phyloP scores from a whole-genome alignment of 106 monocot species.

The Triglochin maritima region DNA sequence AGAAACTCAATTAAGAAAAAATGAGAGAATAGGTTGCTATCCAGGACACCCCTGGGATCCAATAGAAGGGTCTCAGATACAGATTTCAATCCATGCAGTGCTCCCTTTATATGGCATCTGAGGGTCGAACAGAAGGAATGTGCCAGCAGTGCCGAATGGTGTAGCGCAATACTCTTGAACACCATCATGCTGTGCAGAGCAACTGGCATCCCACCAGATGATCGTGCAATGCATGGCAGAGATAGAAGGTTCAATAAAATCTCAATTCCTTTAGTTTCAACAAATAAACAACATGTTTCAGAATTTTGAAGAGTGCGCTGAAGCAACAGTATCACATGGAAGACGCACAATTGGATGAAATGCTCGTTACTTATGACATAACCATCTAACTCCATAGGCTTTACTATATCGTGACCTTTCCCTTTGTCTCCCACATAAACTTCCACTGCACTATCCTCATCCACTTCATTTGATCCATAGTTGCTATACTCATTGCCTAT shows the following conservation, averaged over 20 bases:
- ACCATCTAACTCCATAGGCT: slow-evolving; percentile 37
- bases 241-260: slow-evolving; percentile 58
- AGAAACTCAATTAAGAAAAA: slow-evolving; percentile 97
- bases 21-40: slow-evolving; percentile 54
- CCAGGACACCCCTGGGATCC: slow-evolving; percentile 14
- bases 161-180: slow-evolving; percentile 94
- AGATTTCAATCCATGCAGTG: slow-evolving; percentile 46
- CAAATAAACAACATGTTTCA: slow-evolving; percentile 94
- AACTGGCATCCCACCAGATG: slow-evolving; percentile 94
- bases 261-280: slow-evolving; percentile 87
- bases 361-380: slow-evolving; percentile 73
- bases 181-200: slow-evolving; percentile 97
- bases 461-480: slow-evolving; percentile 24
- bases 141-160: slow-evolving; percentile 80
- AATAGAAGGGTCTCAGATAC: slow-evolving; percentile 37
- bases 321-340: slow-evolving; percentile 93
- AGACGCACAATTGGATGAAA: slow-evolving; percentile 73
- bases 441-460: slow-evolving; percentile 76
- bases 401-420: slow-evolving; percentile 67
- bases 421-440: slow-evolving; percentile 58
- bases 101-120: slow-evolving; percentile 64
- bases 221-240: slow-evolving; percentile 85
- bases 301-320: slow-evolving; percentile 87
- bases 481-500: slow-evolving; percentile 34
- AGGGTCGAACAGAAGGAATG: slow-evolving; percentile 69